These are phyloP conservation scores for Nannizziopsis arthrosporioides DNA, from an alignment of 2,329 filamentous ascomycete species.

Conservation along the genomic window DNA sequence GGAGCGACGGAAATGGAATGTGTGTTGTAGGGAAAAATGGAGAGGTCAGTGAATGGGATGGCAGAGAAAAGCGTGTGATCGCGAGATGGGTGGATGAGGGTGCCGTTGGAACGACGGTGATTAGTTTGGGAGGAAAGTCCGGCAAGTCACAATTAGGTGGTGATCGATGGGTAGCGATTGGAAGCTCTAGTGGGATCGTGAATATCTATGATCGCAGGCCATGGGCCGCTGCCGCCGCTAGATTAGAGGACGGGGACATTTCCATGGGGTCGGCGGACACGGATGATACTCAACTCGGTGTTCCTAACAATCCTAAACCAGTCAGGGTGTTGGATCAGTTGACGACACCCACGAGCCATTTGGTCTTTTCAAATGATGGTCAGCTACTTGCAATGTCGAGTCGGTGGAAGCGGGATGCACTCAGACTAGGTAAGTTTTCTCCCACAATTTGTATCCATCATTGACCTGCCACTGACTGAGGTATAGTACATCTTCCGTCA, in stretches of 20 bases:
- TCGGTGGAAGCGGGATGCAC: constrained; percentile 74
- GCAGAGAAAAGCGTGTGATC: constrained; percentile 56
- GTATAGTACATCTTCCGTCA: constrained; percentile 66
- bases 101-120: constrained; percentile 68
- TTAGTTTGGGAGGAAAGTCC: constrained; percentile 55
- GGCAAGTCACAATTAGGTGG: constrained; percentile 45
- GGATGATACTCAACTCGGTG: constrained; percentile 29
- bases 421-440: constrained; percentile 49
- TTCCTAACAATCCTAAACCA: constrained; percentile 61
- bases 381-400: constrained; percentile 82
- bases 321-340: constrained; percentile 69
- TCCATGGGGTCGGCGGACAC: constrained; percentile 14
- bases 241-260: constrained; percentile 22
- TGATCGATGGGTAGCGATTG: constrained; percentile 80
- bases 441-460: neutral
- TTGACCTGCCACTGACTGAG: constrained; percentile 14
- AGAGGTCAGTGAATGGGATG: constrained; percentile 79
- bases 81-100: constrained; percentile 85
- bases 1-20: constrained; percentile 70
- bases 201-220: constrained; percentile 81
- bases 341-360: constrained; percentile 67
- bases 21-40: constrained; percentile 76
- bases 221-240: constrained; percentile 39
- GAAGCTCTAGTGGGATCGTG: constrained; percentile 74
- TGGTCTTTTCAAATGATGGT: constrained; percentile 76